phyloP scores from a whole-genome alignment of 352 stramenopile species.

The Phytophthora cajani region DNA sequence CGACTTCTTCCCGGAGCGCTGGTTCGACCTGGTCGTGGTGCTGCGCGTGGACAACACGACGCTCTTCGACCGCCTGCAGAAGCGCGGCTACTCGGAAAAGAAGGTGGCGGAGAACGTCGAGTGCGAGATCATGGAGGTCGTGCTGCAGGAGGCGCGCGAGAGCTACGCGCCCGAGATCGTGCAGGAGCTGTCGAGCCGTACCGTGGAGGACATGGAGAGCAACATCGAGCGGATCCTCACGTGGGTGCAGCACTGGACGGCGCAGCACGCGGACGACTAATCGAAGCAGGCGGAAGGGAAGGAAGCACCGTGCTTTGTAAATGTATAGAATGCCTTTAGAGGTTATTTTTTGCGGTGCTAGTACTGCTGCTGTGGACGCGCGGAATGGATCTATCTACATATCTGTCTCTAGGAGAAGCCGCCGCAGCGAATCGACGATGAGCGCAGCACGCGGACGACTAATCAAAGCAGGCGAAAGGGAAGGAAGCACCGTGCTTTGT shows the following conservation, averaged over 20 bases:
- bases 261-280: slow-evolving; percentile 49
- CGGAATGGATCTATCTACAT: not conserved
- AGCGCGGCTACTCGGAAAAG: slow-evolving; percentile 94
- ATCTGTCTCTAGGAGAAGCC: slow-evolving; percentile 29
- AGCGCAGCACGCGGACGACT: slow-evolving; percentile 49
- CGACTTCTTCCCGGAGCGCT: slow-evolving; percentile 98
- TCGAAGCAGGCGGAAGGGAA: slow-evolving; percentile 1
- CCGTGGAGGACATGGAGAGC: slow-evolving; percentile 95
- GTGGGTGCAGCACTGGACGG: slow-evolving; percentile 96
- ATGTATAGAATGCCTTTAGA: slow-evolving; percentile 17
- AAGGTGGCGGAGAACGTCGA: slow-evolving; percentile 97
- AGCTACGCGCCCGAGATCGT: slow-evolving; percentile 96
- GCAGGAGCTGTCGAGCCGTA: slow-evolving; percentile 95
- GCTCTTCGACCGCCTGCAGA: slow-evolving; percentile 89
- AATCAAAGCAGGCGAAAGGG: slow-evolving; percentile 1
- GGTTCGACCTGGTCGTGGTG: slow-evolving; percentile 96
- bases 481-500: slow-evolving; percentile 31
- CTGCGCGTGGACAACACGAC: slow-evolving; percentile 93
- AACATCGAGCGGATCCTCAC: slow-evolving; percentile 93
- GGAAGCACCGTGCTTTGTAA: slow-evolving; percentile 33
- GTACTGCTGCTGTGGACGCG: not conserved
- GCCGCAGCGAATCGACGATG: slow-evolving; percentile 37
- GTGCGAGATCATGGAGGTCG: slow-evolving; percentile 98
- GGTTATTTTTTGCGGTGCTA: slow-evolving; percentile 2
- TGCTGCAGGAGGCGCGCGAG: slow-evolving; percentile 96